A percentile compares a stretch with the other conserved stretches of the same genome.
phyloP scores from a whole-genome alignment of 2,329 filamentous ascomycete genomes.

The Ophiostoma populinum region DNA sequence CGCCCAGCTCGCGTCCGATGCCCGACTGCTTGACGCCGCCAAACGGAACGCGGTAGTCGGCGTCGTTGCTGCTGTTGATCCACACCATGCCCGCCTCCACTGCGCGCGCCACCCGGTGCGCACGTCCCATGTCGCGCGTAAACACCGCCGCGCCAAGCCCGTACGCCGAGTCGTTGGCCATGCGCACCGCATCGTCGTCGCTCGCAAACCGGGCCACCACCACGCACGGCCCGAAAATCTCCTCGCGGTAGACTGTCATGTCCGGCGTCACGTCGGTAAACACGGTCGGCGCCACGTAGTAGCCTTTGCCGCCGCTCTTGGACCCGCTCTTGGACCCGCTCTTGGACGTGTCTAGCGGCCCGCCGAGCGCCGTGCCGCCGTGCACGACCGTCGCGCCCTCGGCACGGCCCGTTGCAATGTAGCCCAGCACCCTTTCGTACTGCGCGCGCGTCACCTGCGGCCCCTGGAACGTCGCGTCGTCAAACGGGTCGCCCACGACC shows the following conservation, averaged over 20 bases:
- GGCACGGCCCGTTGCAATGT: constrained; percentile 47
- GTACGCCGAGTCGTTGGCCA: constrained; percentile 36
- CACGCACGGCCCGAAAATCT: constrained; percentile 43
- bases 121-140: constrained; percentile 31
- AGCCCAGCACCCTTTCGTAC: constrained; percentile 48
- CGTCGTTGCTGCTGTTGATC: constrained; percentile 20
- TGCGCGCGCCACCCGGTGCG: constrained; percentile 26
- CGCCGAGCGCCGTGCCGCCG: constrained; percentile 32
- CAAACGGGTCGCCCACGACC: constrained; percentile 49
- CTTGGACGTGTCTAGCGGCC: neutral
- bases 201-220: constrained; percentile 32
- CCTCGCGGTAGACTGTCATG: constrained; percentile 25
- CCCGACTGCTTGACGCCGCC: constrained; percentile 41
- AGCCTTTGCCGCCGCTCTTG: constrained; percentile 24
- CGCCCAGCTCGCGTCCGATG: constrained; percentile 32
- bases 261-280: constrained; percentile 9
- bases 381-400: constrained; percentile 45
- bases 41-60: constrained; percentile 9
- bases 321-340: too few relatives aligned
- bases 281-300: constrained; percentile 11
- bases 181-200: constrained; percentile 30
- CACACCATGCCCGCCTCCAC: constrained; percentile 37
- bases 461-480: constrained; percentile 49
- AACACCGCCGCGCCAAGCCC: constrained; percentile 38
- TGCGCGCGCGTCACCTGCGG: constrained; percentile 52